Evolutionary conservation across 805 yeast genomes (phyloP).

Genomic region (Lipomyces mesembrius): DNA sequence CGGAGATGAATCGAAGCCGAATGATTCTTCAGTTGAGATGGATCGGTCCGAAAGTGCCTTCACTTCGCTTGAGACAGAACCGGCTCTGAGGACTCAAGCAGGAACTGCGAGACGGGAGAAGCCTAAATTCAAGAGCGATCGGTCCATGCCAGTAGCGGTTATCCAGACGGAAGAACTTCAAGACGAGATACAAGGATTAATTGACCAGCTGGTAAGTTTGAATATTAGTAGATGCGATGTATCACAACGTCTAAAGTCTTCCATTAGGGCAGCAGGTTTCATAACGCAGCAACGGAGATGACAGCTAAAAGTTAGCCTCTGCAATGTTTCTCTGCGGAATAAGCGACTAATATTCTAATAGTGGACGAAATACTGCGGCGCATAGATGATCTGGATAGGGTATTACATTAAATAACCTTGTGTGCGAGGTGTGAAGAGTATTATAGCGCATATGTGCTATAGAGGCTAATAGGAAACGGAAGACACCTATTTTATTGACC

Average conservation of each 20-base stretch:
- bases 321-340: neutral
- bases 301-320: slow-evolving; percentile 20
- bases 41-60: neutral
- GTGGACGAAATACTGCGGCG: slow-evolving; percentile 28
- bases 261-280: slow-evolving; percentile 6
- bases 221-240: neutral
- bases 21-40: neutral
- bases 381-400: slow-evolving; percentile 27
- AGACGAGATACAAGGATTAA: slow-evolving; percentile 22
- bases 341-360: neutral
- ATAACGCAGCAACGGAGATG: slow-evolving; percentile 22
- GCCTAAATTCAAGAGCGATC: slow-evolving; percentile 9
- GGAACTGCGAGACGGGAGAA: slow-evolving; percentile 23
- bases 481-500: neutral
- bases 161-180: slow-evolving; percentile 24
- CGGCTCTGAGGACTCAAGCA: slow-evolving; percentile 4
- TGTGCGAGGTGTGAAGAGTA: neutral
- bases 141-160: slow-evolving; percentile 31
- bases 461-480: neutral
- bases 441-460: neutral
- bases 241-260: neutral
- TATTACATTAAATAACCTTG: neutral
- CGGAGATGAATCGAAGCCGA: neutral
- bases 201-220: slow-evolving; percentile 22
- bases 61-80: neutral